Conservation (phyloP, 225 moss, liverwort and hornwort genomes). For the Lunularia cruciata region DNA sequence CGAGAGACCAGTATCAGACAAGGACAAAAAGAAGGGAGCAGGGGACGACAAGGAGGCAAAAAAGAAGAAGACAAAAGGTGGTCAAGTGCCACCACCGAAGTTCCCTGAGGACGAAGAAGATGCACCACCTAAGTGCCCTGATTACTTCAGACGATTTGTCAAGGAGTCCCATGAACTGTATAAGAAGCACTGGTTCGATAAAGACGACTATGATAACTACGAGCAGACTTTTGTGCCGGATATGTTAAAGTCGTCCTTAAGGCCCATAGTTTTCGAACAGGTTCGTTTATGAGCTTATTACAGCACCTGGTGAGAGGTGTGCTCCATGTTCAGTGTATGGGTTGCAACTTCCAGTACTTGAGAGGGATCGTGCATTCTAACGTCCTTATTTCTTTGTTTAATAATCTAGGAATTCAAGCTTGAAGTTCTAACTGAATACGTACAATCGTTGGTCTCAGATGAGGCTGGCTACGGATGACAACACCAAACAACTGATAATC, state of each 20-base stretch:
- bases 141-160: constrained; percentile 64
- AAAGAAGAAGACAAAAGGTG: constrained; percentile 40
- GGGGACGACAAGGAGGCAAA: constrained; percentile 38
- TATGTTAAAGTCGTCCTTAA: constrained; percentile 59
- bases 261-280: constrained; percentile 82
- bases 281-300: constrained; percentile 20
- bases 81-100: constrained; percentile 58
- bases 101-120: constrained; percentile 27
- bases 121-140: constrained; percentile 59
- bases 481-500: constrained; percentile 63
- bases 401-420: no score
- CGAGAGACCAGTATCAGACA: constrained; percentile 68
- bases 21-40: constrained; percentile 50
- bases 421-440: neutral
- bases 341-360: no score
- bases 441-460: constrained; percentile 45
- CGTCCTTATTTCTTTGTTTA: no score
- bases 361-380: no score
- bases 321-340: neutral
- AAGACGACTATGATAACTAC: constrained; percentile 74
- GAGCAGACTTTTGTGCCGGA: constrained; percentile 71
- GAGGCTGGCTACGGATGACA: constrained; percentile 61
- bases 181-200: constrained; percentile 74
- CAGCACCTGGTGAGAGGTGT: neutral
- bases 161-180: constrained; percentile 60